Evolutionary conservation across 371 early-diverging fungal genomes (phyloP).

Genomic region (Phascolomyces articulosus): DNA sequence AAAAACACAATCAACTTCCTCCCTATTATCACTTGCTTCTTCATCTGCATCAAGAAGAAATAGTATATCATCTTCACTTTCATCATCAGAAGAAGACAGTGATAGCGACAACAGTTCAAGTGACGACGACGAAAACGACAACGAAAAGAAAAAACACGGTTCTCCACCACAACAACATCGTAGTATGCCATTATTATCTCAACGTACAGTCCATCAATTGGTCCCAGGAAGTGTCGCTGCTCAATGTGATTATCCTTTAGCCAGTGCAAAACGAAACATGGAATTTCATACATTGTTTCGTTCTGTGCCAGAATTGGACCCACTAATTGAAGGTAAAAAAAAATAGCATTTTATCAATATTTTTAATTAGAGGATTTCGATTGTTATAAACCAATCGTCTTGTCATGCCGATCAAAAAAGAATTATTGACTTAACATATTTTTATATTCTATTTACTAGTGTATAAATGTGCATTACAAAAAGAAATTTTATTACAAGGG

Average conservation of each 20-base stretch:
- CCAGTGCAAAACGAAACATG: constrained; percentile 51
- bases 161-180: not conserved
- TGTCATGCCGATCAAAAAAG: not conserved
- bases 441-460: constrained; percentile 44
- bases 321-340: constrained; percentile 67
- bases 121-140: not conserved
- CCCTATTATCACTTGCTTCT: not conserved
- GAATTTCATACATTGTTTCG: constrained; percentile 68
- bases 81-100: not conserved
- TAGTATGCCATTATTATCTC: not conserved
- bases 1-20: not conserved
- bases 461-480: constrained; percentile 91
- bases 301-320: constrained; percentile 64
- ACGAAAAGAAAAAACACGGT: not conserved
- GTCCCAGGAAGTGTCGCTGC: not conserved
- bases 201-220: not conserved
- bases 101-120: not conserved
- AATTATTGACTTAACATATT: not conserved
- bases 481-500: constrained; percentile 92
- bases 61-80: not conserved
- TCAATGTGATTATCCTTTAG: constrained; percentile 18
- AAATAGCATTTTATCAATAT: no score
- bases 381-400: not conserved
- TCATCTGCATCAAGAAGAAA: not conserved
- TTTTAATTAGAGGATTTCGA: no score